Evolutionary conservation across 495 filamentous ascomycete genomes (phyloP).

Genomic region (Penicillium paradoxum): DNA sequence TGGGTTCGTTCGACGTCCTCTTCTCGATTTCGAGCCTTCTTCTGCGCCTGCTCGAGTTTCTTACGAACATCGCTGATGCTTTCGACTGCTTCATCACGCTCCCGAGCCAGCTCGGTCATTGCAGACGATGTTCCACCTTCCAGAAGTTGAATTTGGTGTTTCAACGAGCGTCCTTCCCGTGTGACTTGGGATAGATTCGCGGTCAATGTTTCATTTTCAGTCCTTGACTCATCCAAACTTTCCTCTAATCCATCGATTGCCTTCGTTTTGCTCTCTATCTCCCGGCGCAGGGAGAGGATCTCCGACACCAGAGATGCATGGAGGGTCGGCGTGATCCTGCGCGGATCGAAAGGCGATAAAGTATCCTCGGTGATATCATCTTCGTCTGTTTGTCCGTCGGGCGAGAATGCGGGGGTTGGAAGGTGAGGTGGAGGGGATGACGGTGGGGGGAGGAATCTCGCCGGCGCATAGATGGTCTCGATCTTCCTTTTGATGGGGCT

Average conservation of each 20-base stretch:
- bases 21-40: constrained; percentile 72
- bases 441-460: constrained; percentile 55
- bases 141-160: constrained; percentile 76
- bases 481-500: constrained; percentile 31
- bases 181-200: constrained; percentile 53
- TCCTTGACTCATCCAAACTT: constrained; percentile 61
- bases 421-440: constrained; percentile 61
- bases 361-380: constrained; percentile 63
- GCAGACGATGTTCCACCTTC: constrained; percentile 85
- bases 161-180: constrained; percentile 74
- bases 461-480: constrained; percentile 46
- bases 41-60: constrained; percentile 73
- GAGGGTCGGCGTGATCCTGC: constrained; percentile 89
- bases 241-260: constrained; percentile 79
- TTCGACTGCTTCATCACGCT: constrained; percentile 80
- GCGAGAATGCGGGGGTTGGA: constrained; percentile 40
- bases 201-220: constrained; percentile 67
- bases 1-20: constrained; percentile 76
- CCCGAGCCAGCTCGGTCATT: constrained; percentile 72
- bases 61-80: constrained; percentile 66
- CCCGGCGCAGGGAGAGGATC: constrained; percentile 79
- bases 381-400: constrained; percentile 41
- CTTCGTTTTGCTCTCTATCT: constrained; percentile 81
- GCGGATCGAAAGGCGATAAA: constrained; percentile 76
- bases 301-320: constrained; percentile 94